Conservation (phyloP, 768 basidiomycete genomes). For the Boletus fagicola region DNA sequence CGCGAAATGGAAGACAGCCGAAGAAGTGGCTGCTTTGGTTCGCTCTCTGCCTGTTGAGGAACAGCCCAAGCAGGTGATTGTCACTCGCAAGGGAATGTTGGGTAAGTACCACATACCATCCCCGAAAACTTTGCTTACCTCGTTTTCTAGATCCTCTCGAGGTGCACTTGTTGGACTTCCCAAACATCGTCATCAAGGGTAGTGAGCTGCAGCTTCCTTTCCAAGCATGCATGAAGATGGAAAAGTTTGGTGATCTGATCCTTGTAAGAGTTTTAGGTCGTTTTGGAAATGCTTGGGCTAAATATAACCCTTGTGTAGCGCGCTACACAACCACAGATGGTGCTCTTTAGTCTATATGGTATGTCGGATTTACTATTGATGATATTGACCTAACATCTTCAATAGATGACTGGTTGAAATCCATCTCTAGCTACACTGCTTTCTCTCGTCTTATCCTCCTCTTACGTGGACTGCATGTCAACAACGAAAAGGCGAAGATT, state of each 20-base stretch:
- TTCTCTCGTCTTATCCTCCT: conserved; percentile 98
- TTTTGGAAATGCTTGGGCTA: neutral
- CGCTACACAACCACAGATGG: conserved; percentile 99
- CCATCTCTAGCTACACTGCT: conserved; percentile 97
- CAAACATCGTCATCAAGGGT: conserved; percentile 99
- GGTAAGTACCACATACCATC: conserved; percentile 42
- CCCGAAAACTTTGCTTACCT: conserved; percentile 3
- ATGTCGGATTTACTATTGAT: conserved; percentile 14
- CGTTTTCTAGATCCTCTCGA: conserved; percentile 74
- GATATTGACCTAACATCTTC: conserved; percentile 6
- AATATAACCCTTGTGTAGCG: conserved; percentile 45
- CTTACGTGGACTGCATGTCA: conserved; percentile 95
- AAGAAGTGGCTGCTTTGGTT: conserved; percentile 98
- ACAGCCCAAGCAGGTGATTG: conserved; percentile 99
- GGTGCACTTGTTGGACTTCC: conserved; percentile 99
- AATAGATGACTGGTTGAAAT: conserved; percentile 96
- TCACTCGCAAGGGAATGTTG: conserved; percentile 99
- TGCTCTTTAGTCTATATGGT: conserved; percentile 95
- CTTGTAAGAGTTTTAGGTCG: conserved; percentile 45
- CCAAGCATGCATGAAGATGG: conserved; percentile 99
- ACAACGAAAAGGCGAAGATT: conserved; percentile 99
- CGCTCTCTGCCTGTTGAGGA: conserved; percentile 99
- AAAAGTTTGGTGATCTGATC: conserved; percentile 99
- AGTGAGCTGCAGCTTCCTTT: conserved; percentile 97
- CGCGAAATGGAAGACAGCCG: conserved; percentile 99